Evolutionary conservation across 768 basidiomycete genomes (phyloP).

Genomic region (Neoboletus brunneissimus): DNA sequence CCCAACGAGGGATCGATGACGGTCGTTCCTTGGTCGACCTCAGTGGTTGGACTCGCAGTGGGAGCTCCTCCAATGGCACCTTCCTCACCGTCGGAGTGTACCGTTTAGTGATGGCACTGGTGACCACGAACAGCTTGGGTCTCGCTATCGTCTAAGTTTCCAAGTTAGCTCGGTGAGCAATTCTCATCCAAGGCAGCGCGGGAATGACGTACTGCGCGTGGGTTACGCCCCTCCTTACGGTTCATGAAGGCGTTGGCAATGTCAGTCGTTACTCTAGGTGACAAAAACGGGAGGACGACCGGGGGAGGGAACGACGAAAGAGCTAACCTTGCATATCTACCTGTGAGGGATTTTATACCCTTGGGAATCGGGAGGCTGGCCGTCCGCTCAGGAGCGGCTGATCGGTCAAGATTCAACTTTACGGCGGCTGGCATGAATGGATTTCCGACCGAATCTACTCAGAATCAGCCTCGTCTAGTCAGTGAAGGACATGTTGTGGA

Average conservation of each 20-base stretch:
- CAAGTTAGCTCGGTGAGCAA: not conserved
- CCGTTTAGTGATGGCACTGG: not conserved
- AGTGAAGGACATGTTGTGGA: too few species aligned
- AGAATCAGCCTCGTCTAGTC: too few species aligned
- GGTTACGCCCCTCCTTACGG: not conserved
- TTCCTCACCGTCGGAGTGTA: not conserved
- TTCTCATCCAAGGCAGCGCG: not conserved
- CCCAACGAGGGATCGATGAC: not conserved
- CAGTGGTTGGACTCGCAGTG: not conserved
- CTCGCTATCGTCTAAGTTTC: not conserved
- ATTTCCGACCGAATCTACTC: not conserved
- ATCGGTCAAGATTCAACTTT: not conserved
- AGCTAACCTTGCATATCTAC: not conserved
- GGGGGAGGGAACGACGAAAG: not conserved
- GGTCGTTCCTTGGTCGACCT: not conserved
- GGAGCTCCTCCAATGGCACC: not conserved
- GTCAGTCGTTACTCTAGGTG: not conserved
- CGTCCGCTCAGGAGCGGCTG: not conserved
- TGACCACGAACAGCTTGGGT: slow-evolving; percentile 11
- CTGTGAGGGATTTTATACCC: not conserved
- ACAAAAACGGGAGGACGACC: not conserved
- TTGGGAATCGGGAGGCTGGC: not conserved
- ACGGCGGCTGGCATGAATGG: not conserved
- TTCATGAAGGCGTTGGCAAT: not conserved
- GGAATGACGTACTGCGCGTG: slow-evolving; percentile 1